phyloP scores from a whole-genome alignment of 2,329 filamentous ascomycete species.

The Chrysosporium keratinophilum region DNA sequence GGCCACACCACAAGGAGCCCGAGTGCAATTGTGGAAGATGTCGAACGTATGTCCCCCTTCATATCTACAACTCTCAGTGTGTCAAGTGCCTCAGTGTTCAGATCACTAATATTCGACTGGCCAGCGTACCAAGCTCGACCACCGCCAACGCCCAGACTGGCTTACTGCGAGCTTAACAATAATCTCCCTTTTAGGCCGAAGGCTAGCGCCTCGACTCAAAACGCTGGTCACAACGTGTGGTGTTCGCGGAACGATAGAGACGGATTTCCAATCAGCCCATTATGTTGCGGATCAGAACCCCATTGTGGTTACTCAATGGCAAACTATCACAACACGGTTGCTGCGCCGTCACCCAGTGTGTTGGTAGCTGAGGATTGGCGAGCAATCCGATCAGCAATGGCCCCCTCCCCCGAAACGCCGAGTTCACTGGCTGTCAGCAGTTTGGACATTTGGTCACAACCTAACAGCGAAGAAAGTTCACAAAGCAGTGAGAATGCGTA shows the following conservation, averaged over 20 bases:
- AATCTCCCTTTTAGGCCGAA: background rate
- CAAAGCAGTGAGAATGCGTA: background rate
- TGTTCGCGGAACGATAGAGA: background rate
- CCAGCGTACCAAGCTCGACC: background rate
- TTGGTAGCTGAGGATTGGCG: slow-evolving; percentile 3
- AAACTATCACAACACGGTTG: slow-evolving; percentile 1
- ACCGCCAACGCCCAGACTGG: background rate
- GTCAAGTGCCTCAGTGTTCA: too few species aligned
- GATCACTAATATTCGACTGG: background rate
- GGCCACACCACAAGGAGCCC: slow-evolving; percentile 1
- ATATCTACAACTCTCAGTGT: background rate
- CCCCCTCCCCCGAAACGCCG: background rate
- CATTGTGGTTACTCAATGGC: background rate
- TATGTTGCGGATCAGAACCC: background rate
- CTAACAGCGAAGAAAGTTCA: background rate
- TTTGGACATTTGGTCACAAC: background rate
- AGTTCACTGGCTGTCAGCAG: background rate
- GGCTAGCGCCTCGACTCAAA: background rate
- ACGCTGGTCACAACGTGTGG: background rate
- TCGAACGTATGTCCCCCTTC: background rate
- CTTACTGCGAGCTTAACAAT: background rate
- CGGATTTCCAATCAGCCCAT: background rate
- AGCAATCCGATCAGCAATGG: background rate
- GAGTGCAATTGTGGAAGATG: background rate
- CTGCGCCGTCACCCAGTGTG: background rate